Percentiles rank a stretch among this genome's conserved stretches.
phyloP scores from a whole-genome alignment of 208 protist genomes.

The Lotmaria passim region DNA sequence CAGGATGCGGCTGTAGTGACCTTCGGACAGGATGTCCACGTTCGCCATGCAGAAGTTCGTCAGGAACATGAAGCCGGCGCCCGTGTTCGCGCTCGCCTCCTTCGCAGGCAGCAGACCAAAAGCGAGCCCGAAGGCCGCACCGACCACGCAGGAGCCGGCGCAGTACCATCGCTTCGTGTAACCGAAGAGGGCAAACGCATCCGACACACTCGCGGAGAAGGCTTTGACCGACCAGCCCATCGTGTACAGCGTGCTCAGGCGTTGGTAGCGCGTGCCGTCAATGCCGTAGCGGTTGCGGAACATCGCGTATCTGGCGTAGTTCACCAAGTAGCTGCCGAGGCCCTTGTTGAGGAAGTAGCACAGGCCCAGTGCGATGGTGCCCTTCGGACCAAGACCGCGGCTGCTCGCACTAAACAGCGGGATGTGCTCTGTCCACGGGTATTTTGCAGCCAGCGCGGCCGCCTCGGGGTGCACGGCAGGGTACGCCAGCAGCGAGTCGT shows the following conservation, averaged over 20 bases:
- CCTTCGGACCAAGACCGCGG: conserved; percentile 47
- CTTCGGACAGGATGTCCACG: conserved; percentile 75
- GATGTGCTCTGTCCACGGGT: conserved; percentile 31
- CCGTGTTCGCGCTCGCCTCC: conserved; percentile 35
- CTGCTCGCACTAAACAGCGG: conserved; percentile 51
- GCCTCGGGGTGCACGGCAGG: conserved; percentile 37
- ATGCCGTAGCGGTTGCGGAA: conserved; percentile 52
- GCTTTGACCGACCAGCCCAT: conserved; percentile 75
- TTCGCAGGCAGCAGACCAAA: conserved; percentile 51
- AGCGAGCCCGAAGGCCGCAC: conserved; percentile 39
- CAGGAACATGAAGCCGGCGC: conserved; percentile 59
- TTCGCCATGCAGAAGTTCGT: conserved; percentile 58
- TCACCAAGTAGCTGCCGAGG: conserved; percentile 46
- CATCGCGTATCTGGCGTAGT: conserved; percentile 49
- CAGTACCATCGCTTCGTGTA: conserved; percentile 78
- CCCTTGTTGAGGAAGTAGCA: conserved; percentile 57
- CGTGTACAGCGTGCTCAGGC: conserved; percentile 42
- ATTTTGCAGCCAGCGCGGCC: conserved; percentile 14
- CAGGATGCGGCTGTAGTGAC: conserved; percentile 74
- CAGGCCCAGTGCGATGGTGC: conserved; percentile 42
- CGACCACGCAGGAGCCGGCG: conserved; percentile 45
- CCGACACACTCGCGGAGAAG: conserved; percentile 53
- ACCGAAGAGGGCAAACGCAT: conserved; percentile 55
- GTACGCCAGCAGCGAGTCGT: neutral
- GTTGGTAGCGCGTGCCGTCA: conserved; percentile 52